Percentiles rank a stretch among this genome's conserved stretches.
phyloP scores from a whole-genome alignment of 495 filamentous ascomycete species.

The Opeltia flavorubescens region DNA sequence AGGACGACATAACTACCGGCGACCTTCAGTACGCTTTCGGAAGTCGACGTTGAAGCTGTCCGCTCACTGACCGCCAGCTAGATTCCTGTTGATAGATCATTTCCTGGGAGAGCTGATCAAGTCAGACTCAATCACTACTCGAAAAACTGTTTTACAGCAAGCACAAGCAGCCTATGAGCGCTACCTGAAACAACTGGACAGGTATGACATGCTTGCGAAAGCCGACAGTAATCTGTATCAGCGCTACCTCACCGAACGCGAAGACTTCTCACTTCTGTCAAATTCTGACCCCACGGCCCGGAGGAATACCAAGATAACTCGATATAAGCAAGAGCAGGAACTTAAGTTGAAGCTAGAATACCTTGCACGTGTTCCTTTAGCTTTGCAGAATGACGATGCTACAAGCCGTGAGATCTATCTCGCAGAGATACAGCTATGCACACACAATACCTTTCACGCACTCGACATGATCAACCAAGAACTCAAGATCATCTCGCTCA shows the following conservation, averaged over 20 bases:
- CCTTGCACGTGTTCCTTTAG: constrained; percentile 42
- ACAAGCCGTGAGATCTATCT: constrained; percentile 64
- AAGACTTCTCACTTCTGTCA: constrained; percentile 53
- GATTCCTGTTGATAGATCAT: constrained; percentile 56
- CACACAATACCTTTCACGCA: constrained; percentile 69
- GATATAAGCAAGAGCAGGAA: constrained; percentile 76
- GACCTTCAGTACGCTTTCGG: constrained; percentile 53
- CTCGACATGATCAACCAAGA: constrained; percentile 77
- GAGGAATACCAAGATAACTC: constrained; percentile 69
- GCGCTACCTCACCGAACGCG: constrained; percentile 49
- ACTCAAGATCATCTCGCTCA: constrained; percentile 62
- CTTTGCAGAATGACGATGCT: constrained; percentile 59
- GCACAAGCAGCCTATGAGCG: constrained; percentile 58
- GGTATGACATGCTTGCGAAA: constrained; percentile 56
- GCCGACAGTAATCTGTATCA: constrained; percentile 59
- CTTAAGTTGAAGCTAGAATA: constrained; percentile 72
- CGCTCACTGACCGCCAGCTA: constrained; percentile 17
- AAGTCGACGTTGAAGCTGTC: constrained; percentile 17
- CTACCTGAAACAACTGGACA: constrained; percentile 61
- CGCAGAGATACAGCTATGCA: constrained; percentile 53
- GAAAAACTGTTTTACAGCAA: constrained; percentile 45
- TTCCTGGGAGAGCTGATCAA: constrained; percentile 54
- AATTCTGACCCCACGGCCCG: constrained; percentile 56
- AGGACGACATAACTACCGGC: constrained; percentile 78
- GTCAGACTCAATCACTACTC: constrained; percentile 37